Evolutionary conservation across 2,329 filamentous ascomycete species (phyloP), one percentile per base, ranked within the genome.

Genomic region (Trichoderma koningiopsis): DNA sequence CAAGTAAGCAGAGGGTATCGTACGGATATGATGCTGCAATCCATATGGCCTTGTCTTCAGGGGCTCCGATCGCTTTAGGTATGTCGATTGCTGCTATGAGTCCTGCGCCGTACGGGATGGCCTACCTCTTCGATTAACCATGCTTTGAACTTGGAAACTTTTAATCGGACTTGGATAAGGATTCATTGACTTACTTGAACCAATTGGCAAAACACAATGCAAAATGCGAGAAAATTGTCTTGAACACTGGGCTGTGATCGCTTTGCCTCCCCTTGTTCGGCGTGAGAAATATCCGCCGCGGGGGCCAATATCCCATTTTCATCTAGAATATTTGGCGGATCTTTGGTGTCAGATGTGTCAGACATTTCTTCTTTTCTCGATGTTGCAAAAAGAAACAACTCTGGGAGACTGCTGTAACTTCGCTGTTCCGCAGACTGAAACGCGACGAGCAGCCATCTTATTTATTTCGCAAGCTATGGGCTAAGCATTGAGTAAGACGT

Each of bases 11-110:
- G 10, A 5, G 10, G 2, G 2, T 1, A 4, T 60, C 11, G 19
- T 47, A 60, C 37, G 58, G 58, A 7, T 60, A 60, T 22, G 58
- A 60, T n/a, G 58, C 37, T 60, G 58, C 58, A n/a, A 60, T 60
- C 58, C 58, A 47, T 29, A 60, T 27, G 16, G 37, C 27, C 11
- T 60, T 60, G 8, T 43, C 29, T 7, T 33, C 8, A 13, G 58
- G 58, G 7, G 58, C 58, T 60, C 27, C 37, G 1, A 60, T 5
- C 14, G 5, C 58, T 60, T 60, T 60, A 2, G 58, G 43, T n/a
- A 60, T 60, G 6, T 43, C 58, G 47, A 60, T 60, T 1, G 58
- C 58, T 6, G 58, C 58, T 33, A 60, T 43, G 6, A 60, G 58
- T 22, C 58, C 37, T 0, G 58, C 58, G 1, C 58, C 58, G 24